Evolutionary conservation across 2,329 filamentous ascomycete genomes (phyloP).

Genomic region (Byssochlamys sp.): DNA sequence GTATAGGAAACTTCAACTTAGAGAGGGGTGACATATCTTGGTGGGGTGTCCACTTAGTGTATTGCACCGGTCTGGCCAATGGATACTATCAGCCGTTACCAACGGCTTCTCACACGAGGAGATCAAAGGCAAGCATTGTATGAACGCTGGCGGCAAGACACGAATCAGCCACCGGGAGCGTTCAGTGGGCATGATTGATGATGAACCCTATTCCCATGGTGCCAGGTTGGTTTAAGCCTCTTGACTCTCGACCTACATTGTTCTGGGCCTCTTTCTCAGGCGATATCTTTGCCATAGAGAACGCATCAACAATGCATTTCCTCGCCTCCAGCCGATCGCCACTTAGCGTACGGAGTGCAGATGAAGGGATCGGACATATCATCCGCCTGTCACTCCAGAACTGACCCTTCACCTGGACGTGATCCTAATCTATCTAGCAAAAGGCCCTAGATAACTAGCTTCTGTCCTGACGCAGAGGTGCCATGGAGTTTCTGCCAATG

Average conservation of each 20-base stretch:
- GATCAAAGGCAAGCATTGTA: constrained; percentile 6
- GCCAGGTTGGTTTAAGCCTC: constrained; percentile 5
- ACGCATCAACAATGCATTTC: not conserved
- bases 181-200: constrained; percentile 7
- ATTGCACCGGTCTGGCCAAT: not conserved
- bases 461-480: not conserved
- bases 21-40: not conserved
- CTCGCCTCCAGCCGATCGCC: not conserved
- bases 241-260: constrained; percentile 11
- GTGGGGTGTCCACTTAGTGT: not conserved
- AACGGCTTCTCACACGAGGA: not conserved
- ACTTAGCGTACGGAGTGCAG: not conserved
- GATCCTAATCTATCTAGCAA: not conserved
- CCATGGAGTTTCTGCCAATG: not conserved
- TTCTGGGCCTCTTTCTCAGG: not conserved
- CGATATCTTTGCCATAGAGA: not conserved
- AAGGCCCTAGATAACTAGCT: not conserved
- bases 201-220: constrained; percentile 2
- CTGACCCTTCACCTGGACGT: not conserved
- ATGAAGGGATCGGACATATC: not conserved
- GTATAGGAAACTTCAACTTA: not conserved
- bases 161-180: not conserved
- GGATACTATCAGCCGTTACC: not conserved
- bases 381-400: not conserved
- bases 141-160: not conserved